Evolutionary conservation across 2,329 filamentous ascomycete species (phyloP).

Genomic region (Ramularia collo-cygni): DNA sequence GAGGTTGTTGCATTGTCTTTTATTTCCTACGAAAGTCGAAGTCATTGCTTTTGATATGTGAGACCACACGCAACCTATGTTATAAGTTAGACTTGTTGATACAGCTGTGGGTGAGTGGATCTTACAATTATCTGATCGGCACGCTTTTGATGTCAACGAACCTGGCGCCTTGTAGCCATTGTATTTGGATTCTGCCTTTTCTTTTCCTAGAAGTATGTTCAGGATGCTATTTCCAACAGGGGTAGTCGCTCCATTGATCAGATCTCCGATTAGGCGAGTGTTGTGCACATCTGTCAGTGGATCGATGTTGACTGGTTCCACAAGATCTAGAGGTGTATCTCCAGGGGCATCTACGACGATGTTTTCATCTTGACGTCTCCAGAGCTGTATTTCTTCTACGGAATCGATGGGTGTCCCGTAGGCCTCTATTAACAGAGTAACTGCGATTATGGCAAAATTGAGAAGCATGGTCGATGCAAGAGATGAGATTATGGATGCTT

Average conservation of each 20-base stretch:
- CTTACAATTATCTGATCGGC: background rate
- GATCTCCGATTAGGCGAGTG: background rate
- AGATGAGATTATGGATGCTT: too few relatives aligned
- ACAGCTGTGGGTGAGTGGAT: background rate
- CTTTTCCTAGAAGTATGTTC: background rate
- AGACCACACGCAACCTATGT: background rate
- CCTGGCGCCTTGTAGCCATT: background rate
- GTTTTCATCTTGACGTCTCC: background rate
- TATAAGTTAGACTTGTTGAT: background rate
- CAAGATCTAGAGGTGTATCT: background rate
- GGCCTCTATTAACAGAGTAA: background rate
- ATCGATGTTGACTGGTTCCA: background rate
- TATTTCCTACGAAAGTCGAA: slow-evolving; percentile 6
- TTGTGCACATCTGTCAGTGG: background rate
- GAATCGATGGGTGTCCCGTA: background rate
- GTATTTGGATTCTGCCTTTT: background rate
- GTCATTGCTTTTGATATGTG: background rate
- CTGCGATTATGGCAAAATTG: background rate
- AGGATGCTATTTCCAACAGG: background rate
- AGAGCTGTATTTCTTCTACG: background rate
- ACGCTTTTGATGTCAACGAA: background rate
- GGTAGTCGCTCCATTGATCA: background rate
- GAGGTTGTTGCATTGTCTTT: slow-evolving; percentile 27
- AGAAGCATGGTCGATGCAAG: background rate
- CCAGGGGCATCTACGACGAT: background rate